These are phyloP conservation scores for Ogataea siamensis DNA, from an alignment of 805 yeast species.

Conservation along the genomic window DNA sequence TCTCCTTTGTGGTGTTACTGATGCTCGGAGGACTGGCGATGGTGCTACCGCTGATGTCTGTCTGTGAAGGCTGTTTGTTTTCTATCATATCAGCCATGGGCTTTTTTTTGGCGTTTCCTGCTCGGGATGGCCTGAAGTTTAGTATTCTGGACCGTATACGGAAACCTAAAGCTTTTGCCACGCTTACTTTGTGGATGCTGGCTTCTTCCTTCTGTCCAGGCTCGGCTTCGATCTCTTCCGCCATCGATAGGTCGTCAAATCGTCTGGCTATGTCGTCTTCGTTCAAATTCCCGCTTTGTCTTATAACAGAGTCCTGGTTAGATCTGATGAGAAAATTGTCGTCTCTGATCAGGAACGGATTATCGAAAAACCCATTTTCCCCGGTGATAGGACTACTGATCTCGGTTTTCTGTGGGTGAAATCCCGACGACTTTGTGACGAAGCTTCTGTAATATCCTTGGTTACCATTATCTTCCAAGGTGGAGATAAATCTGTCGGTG, in stretches of 20 bases:
- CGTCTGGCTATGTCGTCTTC: slow-evolving; percentile 13
- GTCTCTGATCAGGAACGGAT: slow-evolving; percentile 22
- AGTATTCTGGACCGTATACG: slow-evolving; percentile 41
- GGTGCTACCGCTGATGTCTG: slow-evolving; percentile 14
- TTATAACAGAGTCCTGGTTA: slow-evolving; percentile 11
- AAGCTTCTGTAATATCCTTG: slow-evolving; percentile 25
- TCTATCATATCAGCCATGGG: slow-evolving; percentile 9
- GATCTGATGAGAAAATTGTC: slow-evolving; percentile 24
- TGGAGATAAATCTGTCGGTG: slow-evolving; percentile 29
- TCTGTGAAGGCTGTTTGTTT: slow-evolving; percentile 15
- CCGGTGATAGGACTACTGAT: slow-evolving; percentile 9
- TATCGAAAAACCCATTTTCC: slow-evolving; percentile 15
- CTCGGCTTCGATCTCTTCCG: slow-evolving; percentile 9
- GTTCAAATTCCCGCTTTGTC: slow-evolving; percentile 9
- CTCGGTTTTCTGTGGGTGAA: slow-evolving; percentile 7
- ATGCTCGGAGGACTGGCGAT: slow-evolving; percentile 13
- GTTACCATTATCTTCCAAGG: slow-evolving; percentile 22
- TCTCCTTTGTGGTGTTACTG: slow-evolving; percentile 20
- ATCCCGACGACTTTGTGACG: slow-evolving; percentile 13
- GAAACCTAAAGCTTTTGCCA: slow-evolving; percentile 53
- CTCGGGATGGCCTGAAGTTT: slow-evolving; percentile 29
- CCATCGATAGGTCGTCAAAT: slow-evolving; percentile 13
- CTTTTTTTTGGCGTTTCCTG: slow-evolving; percentile 13
- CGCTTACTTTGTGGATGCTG: slow-evolving; percentile 35
- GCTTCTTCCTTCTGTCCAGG: slow-evolving; percentile 10